Conservation (phyloP, 441 rosid genomes). For the Daphne laureola region DNA sequence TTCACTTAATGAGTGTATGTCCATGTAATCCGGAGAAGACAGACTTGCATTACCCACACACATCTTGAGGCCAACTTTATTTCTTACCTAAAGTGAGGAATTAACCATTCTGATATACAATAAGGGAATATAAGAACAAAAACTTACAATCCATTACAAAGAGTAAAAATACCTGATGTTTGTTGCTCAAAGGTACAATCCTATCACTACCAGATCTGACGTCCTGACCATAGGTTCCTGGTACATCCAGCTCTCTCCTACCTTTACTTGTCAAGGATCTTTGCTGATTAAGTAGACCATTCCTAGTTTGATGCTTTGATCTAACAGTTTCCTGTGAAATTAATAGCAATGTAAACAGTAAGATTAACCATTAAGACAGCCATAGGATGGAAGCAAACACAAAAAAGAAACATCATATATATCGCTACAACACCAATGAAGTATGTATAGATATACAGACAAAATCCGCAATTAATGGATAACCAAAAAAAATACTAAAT, state of each 20-base stretch:
- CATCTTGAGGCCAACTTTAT: conserved; percentile 35
- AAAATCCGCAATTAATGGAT: conserved; percentile 4
- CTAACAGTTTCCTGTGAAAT: conserved; percentile 32
- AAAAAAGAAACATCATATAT: conserved; percentile 3
- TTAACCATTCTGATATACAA: too few species aligned
- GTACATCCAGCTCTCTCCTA: conserved; percentile 31
- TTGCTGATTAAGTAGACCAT: conserved; percentile 22
- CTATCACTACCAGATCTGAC: conserved; percentile 30
- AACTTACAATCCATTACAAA: not conserved
- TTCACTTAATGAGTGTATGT: conserved; percentile 45
- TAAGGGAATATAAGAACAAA: too few species aligned
- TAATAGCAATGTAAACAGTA: conserved; percentile 10
- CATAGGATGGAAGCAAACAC: not conserved
- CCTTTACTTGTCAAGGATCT: conserved; percentile 24
- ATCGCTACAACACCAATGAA: not conserved
- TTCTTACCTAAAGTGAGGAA: not conserved
- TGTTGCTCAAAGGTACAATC: conserved; percentile 23
- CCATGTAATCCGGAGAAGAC: conserved; percentile 28
- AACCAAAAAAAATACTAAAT: not conserved
- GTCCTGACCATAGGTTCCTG: conserved; percentile 20
- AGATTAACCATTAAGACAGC: not conserved
- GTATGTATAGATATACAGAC: conserved; percentile 8
- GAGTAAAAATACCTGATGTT: conserved; percentile 38
- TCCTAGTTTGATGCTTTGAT: conserved; percentile 24
- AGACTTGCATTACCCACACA: conserved; percentile 30